These are phyloP conservation scores for Ampelomyces quisqualis DNA, from an alignment of 2,329 filamentous ascomycete genomes.

Conservation along the genomic window DNA sequence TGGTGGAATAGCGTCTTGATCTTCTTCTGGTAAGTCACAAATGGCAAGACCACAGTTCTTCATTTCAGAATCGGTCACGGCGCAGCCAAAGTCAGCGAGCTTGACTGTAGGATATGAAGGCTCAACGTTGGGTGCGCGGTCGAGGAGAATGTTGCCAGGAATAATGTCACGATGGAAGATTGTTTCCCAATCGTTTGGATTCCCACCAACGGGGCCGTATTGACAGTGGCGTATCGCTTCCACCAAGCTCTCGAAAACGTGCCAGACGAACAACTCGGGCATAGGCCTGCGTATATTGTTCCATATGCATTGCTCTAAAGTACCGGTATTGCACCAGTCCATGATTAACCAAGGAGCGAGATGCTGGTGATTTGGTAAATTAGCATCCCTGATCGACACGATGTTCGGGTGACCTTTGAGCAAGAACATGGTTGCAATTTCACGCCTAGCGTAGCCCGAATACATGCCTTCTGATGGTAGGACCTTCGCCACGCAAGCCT, in stretches of 20 bases:
- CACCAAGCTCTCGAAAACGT: not conserved
- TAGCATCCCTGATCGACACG: not conserved
- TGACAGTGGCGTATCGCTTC: not conserved
- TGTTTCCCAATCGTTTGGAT: not conserved
- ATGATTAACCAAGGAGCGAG: not conserved
- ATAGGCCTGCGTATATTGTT: not conserved
- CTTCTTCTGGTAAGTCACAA: not conserved
- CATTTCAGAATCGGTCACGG: not conserved
- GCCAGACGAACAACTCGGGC: not conserved
- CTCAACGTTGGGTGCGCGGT: not conserved
- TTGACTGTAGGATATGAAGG: not conserved
- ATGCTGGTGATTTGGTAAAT: not conserved
- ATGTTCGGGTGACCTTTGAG: not conserved
- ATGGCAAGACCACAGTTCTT: not conserved
- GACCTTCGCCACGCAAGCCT: no score
- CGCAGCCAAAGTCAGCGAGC: slow-evolving; percentile 1
- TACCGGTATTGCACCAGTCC: not conserved
- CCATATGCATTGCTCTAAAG: not conserved
- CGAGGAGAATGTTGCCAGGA: not conserved
- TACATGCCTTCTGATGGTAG: no score
- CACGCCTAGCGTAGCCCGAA: no score
- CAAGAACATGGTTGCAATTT: not conserved
- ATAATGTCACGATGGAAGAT: not conserved
- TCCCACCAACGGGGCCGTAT: not conserved
- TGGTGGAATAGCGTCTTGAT: not conserved